Conservation (phyloP, 306 rosid species). For the Castanopsis chinensis region DNA sequence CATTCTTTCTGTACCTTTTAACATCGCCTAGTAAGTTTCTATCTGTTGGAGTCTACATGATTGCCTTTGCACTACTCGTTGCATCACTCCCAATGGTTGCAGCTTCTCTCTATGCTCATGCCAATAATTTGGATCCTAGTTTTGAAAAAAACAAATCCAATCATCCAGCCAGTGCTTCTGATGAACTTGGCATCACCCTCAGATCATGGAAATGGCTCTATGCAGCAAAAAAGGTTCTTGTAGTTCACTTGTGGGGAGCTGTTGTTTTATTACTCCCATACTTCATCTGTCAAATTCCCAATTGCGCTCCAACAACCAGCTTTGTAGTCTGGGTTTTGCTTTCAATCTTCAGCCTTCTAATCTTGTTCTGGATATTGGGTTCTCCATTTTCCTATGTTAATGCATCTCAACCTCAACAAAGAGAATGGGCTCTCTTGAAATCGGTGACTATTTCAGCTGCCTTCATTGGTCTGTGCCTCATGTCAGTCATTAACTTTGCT, state of each 20-base stretch:
- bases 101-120: constrained; percentile 65
- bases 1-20: constrained; percentile 82
- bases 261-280: constrained; percentile 70
- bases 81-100: constrained; percentile 91
- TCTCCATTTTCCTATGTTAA: constrained; percentile 42
- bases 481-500: constrained; percentile 90
- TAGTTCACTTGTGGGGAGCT: constrained; percentile 78
- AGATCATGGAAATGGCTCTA: constrained; percentile 83
- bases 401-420: constrained; percentile 37
- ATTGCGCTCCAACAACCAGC: constrained; percentile 44
- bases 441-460: constrained; percentile 74
- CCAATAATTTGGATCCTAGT: constrained; percentile 27
- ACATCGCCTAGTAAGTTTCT: constrained; percentile 87
- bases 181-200: constrained; percentile 29
- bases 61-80: constrained; percentile 79
- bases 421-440: constrained; percentile 78
- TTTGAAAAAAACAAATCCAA: constrained; percentile 31
- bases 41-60: constrained; percentile 94
- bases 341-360: constrained; percentile 49
- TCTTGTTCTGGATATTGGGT: constrained; percentile 51
- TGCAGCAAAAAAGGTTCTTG: constrained; percentile 70
- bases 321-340: constrained; percentile 57
- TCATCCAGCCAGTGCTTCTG: constrained; percentile 30
- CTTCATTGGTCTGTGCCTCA: constrained; percentile 80
- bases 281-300: constrained; percentile 63